Base-by-base conservation (phyloP, 164 flowering plant genomes). In the Magnolia officinalis region DNA sequence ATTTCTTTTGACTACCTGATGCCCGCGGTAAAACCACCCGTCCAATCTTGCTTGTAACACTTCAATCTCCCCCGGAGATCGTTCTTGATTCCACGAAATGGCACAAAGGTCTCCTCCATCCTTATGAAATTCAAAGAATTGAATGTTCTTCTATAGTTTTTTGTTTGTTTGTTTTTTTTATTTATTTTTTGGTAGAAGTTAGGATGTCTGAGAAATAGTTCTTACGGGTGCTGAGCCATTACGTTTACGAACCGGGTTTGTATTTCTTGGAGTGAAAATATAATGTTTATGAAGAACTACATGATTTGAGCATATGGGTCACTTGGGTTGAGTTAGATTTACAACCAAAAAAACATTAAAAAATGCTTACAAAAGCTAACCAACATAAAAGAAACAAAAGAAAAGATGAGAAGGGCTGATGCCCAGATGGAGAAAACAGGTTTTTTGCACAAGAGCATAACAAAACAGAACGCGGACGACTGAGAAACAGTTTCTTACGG, bases 21-120 rank as follows among this genome's bases (percentile, higher is more conserved):
- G 51, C 98, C 98, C 50, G 99, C 98, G 72, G 70, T 85, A 72
- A 96, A 80, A n/a, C 98, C 99, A 80, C 99, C 86, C 70, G 86
- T 89, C 99, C 99, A 96, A 64, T 96, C 99, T 85, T 96, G 98
- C 89, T 90, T 94, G 87, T 96, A 96, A 71, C 99, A 96, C 88
- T 79, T 81, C 80, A 96, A 76, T 81, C 99, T 89, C 75, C 90
- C 97, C 74, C 75, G 75, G 37, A 96, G 80, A 58, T 96, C 99
- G 86, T 94, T 93, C 87, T 87, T 94, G 76, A 96, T 96, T 72
- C 98, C 99, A 0, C 86, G 88, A 20, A 96, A 86, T 8, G 99
- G 99, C 21, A 93, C 95, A 77, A 94, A 96, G 16, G 98, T 85
- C 81, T 96, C 99, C 78, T 96, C 99, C 99, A 94, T 94, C 73